Evolutionary conservation across 1,284 basidiomycete species (phyloP).

Genomic region (Phellopilus nigrolimitatus): DNA sequence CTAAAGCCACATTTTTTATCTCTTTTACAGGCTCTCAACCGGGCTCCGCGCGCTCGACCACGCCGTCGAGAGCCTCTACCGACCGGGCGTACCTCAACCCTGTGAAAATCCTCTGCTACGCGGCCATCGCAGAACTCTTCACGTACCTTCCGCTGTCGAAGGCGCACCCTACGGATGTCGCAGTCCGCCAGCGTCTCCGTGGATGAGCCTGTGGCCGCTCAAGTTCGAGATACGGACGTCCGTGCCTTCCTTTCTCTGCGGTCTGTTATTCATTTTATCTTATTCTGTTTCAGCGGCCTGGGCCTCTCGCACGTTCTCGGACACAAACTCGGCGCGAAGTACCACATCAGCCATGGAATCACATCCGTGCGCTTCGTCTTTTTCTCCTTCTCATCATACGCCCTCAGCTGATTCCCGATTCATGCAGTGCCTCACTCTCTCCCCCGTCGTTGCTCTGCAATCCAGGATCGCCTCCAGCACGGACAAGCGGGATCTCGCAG

Average conservation of each 20-base stretch:
- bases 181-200: constrained; percentile 63
- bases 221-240: constrained; percentile 52
- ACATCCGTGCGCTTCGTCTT: constrained; percentile 54
- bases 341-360: constrained; percentile 76
- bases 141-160: constrained; percentile 65
- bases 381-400: background rate
- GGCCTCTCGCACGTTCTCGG: constrained; percentile 74
- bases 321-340: constrained; percentile 72
- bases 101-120: constrained; percentile 58
- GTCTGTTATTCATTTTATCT: background rate
- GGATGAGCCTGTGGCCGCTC: constrained; percentile 76
- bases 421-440: constrained; percentile 67
- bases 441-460: constrained; percentile 56
- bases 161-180: constrained; percentile 51
- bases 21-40: constrained; percentile 60
- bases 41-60: constrained; percentile 77
- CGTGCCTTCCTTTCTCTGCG: constrained; percentile 9
- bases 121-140: constrained; percentile 70
- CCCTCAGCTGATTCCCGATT: background rate
- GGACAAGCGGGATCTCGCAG: constrained; percentile 55
- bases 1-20: background rate
- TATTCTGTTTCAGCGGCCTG: constrained; percentile 41
- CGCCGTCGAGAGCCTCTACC: constrained; percentile 71
- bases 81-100: constrained; percentile 53
- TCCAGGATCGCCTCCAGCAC: constrained; percentile 48